Evolutionary conservation across 352 stramenopile genomes (phyloP).

Genomic region (Labyrinthula sp.): DNA sequence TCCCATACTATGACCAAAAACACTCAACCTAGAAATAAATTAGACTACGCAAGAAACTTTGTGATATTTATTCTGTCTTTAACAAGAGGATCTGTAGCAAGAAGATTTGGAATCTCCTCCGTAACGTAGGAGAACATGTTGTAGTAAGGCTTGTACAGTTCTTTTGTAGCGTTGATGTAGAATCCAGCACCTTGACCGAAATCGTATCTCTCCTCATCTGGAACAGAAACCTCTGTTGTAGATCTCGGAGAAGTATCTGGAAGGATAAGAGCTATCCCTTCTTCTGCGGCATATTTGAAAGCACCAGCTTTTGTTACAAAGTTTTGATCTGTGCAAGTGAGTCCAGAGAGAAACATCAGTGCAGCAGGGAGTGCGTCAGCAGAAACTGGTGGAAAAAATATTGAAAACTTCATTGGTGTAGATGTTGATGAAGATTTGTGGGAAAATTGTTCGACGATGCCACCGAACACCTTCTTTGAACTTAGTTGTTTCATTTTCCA

Average conservation of each 20-base stretch:
- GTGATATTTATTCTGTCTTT: conserved; percentile 42
- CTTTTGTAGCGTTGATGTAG: conserved; percentile 83
- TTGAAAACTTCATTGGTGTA: no score
- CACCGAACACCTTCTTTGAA: no score
- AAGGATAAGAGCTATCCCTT: conserved; percentile 75
- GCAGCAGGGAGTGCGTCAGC: no score
- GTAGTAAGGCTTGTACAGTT: conserved; percentile 72
- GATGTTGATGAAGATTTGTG: no score
- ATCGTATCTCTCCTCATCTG: conserved; percentile 78
- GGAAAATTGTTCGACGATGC: no score
- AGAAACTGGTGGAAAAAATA: no score
- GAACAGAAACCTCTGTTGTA: conserved; percentile 56
- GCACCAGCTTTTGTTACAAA: conserved; percentile 80
- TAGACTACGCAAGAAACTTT: conserved; percentile 3
- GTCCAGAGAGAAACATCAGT: conserved; percentile 79
- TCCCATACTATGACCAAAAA: conserved; percentile 89
- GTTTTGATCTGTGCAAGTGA: conserved; percentile 87
- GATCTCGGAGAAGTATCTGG: conserved; percentile 81
- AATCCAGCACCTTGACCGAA: conserved; percentile 87
- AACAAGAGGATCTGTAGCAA: conserved; percentile 58
- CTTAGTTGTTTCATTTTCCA: no score
- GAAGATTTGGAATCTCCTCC: conserved; percentile 69
- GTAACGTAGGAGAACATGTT: conserved; percentile 92
- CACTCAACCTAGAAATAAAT: conserved; percentile 41
- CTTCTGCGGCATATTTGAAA: conserved; percentile 56